Base-by-base conservation (phyloP, 805 yeast genomes). In the Myxozyma nipponensis region DNA sequence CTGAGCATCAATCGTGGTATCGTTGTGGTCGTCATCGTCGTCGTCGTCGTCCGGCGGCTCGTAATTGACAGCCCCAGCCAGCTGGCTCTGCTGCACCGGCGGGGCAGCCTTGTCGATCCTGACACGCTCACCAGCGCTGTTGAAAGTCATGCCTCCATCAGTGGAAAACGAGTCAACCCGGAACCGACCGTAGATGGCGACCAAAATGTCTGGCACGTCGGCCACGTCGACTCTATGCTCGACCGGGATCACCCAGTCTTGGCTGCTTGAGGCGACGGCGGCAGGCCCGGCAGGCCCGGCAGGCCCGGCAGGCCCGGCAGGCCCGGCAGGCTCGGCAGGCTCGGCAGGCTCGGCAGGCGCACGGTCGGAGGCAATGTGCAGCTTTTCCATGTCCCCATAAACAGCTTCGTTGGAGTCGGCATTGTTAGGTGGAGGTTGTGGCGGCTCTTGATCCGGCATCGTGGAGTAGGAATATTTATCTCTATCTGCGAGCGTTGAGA, bases 171-270 rank as follows among this genome's bases (percentile, higher is more conserved):
- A 35, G 25, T 52, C 56, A 3, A 35, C 7, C 17, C 56, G 35
- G 37, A 37, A 28, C 10, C 52, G 40, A 23, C 56, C 56, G 37
- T 46, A 52, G 10, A 52, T 38, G 19, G 49, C 34, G 9, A 52
- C 28, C 42, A 52, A 24, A 15, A 52, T 48, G n/a, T 44, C 49
- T 3, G 56, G 56, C 17, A 52, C 32, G 25, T 52, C 50, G 19
- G 25, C n/a, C 25, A 47, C 9, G 7, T 39, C 18, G 24, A 52
- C 50, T 2, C 52, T 41, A 4, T 38, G 36, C 28, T 17, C 3
- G n/a, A 18, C 38, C 13, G 56, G 56, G 18, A 52, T 34, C 4
- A 9, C 32, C 56, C 56, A 52, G 21, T 44, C 52, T 35, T 28
- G 7, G 32, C 13, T 28, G 13, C 13, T 13, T 7, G 7, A 13